phyloP scores from a whole-genome alignment of 2,329 filamentous ascomycete genomes.

The Tolypocladium tundrense region DNA sequence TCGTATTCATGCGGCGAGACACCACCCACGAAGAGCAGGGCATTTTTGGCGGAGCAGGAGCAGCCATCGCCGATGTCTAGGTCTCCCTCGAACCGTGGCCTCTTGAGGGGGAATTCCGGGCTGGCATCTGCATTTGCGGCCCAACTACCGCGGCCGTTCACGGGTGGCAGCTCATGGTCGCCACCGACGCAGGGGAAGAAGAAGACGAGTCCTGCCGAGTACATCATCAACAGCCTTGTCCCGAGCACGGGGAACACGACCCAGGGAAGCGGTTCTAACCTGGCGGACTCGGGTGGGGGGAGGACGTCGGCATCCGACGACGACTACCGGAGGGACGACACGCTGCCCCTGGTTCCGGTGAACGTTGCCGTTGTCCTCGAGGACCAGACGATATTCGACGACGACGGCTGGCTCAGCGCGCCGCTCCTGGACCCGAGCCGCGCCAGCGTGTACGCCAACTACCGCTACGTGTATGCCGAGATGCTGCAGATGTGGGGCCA shows the following conservation, averaged over 20 bases:
- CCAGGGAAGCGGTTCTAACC: conserved; percentile 37
- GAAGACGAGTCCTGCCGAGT: conserved; percentile 51
- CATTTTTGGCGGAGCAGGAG: conserved; percentile 34
- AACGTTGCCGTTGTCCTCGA: conserved; percentile 44
- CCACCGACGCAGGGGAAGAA: conserved; percentile 37
- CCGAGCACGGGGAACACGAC: conserved; percentile 37
- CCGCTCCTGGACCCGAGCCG: conserved; percentile 45
- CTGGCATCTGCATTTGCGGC: conserved; percentile 45
- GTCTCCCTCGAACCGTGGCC: conserved; percentile 44
- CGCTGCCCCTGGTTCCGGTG: conserved; percentile 36
- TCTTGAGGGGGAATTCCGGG: conserved; percentile 44
- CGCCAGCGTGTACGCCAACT: conserved; percentile 42
- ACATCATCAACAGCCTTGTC: conserved; percentile 43
- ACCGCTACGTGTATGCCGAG: conserved; percentile 57
- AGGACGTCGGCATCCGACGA: conserved; percentile 46
- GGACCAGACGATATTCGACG: conserved; percentile 57
- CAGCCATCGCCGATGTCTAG: conserved; percentile 45
- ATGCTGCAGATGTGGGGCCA: conserved; percentile 58
- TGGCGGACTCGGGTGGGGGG: conserved; percentile 33
- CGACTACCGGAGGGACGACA: conserved; percentile 35
- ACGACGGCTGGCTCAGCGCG: conserved; percentile 53
- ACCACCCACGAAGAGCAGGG: conserved; percentile 40
- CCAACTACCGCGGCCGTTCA: conserved; percentile 40
- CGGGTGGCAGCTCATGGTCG: conserved; percentile 28
- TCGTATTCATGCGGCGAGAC: conserved; percentile 55